Base-by-base conservation (phyloP, 441 rosid species). In the Jatropha podagrica region DNA sequence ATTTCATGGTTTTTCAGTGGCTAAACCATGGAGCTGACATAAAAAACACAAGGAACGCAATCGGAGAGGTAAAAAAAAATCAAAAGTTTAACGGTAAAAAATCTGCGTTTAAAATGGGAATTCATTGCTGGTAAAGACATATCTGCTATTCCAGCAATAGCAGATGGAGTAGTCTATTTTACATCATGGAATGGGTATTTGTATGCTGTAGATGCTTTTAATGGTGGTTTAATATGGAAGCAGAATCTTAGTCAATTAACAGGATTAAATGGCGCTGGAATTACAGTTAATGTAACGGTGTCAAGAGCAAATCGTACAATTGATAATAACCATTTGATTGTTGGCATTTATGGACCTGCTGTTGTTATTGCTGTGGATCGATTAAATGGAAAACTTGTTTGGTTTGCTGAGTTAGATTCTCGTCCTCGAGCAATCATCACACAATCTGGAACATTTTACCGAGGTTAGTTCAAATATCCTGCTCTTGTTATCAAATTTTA, bases 161-260 rank as follows among this genome's bases (percentile, higher is more conserved):
- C 83, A 2, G 20, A 83, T 13, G 82, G 82, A n/a, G 75, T 76
- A 4, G 83, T 83, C 49, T 88, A 86, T 69, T 86, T 88, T 73
- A 89, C 88, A 15, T 81, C 83, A 20, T 88, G 89, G 88, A 86
- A 84, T 66, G 88, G 89, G 5, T 78, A 65, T 48, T 32, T 84
- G 61, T 83, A 86, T 44, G 91, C 86, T 7, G 77, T 87, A 15
- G 77, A 79, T 56, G 86, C 91, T 26, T 59, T 77, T 23, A 73
- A 23, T 38, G 88, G 88, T 26, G 60, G 65, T 54, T 84, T 64
- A 6, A 81, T 83, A 41, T 84, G 89, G 88, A 66, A 75, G 82
- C 84, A 79, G 79, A 84, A 86, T 67, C 80, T 84, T 1, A 61
- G 76, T 26, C 23, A 83, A 74, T 10, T 81, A 66, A 82, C 87